These are phyloP conservation scores for Mucor ambiguus DNA, from an alignment of 371 early-diverging fungal genomes.

Conservation along the genomic window DNA sequence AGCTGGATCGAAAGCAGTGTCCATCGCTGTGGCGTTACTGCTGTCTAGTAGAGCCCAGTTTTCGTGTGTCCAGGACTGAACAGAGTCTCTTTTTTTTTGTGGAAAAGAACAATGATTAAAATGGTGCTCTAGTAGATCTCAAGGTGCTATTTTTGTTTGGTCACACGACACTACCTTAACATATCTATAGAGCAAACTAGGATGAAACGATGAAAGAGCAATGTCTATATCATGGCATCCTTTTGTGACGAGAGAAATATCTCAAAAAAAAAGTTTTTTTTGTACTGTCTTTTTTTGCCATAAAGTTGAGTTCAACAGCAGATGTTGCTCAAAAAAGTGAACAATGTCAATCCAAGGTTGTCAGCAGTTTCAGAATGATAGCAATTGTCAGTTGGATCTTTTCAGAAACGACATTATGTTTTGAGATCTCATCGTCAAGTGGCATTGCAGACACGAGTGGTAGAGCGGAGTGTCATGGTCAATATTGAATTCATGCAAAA, in stretches of 20 bases:
- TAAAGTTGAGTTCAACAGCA: background rate
- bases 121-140: background rate
- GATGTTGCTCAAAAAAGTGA: background rate
- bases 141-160: background rate
- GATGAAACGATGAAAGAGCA: conserved; percentile 3
- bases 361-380: background rate
- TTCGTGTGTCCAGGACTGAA: conserved; percentile 19
- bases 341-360: background rate
- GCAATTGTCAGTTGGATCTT: too few relatives aligned
- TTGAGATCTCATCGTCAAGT: too few relatives aligned
- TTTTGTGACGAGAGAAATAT: background rate
- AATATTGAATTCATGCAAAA: too few relatives aligned
- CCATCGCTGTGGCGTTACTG: background rate
- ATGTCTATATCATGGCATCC: background rate
- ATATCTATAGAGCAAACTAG: background rate
- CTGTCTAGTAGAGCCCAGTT: conserved; percentile 7
- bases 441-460: too few relatives aligned
- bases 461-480: too few relatives aligned
- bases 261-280: background rate
- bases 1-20: conserved; percentile 1
- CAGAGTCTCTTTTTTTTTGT: conserved; percentile 12
- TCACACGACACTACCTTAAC: conserved; percentile 6
- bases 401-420: too few relatives aligned
- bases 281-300: background rate
- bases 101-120: background rate